These are phyloP conservation scores for Eremochloa ophiuroides DNA, from an alignment of 176 grass and related monocot species.

Conservation along the genomic window DNA sequence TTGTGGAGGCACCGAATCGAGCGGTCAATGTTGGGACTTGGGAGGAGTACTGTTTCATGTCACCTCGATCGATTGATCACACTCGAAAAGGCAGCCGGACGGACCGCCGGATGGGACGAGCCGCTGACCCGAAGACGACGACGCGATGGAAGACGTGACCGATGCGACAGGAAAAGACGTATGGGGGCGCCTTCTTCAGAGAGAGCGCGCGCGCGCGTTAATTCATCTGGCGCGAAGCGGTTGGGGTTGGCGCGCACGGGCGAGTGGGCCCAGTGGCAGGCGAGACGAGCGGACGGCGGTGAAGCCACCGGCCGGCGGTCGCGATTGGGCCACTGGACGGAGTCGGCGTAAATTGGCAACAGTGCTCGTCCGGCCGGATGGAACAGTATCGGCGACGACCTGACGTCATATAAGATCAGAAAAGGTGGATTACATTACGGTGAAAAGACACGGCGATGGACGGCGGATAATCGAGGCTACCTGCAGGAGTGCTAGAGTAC, in stretches of 20 bases:
- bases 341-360: background rate
- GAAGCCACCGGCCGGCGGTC: background rate
- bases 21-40: too few relatives aligned
- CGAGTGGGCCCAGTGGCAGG: background rate
- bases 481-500: too few relatives aligned
- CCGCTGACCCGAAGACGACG: background rate
- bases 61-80: too few relatives aligned
- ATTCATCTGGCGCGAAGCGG: background rate
- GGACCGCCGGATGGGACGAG: background rate
- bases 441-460: background rate
- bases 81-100: too few relatives aligned
- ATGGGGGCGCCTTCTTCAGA: background rate
- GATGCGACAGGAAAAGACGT: conserved; percentile 5
- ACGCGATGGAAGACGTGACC: background rate
- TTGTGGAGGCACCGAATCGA: too few relatives aligned
- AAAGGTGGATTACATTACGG: background rate
- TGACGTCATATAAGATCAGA: background rate
- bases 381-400: background rate
- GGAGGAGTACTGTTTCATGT: too few relatives aligned
- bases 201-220: background rate
- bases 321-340: background rate
- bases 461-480: too few relatives aligned
- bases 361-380: background rate
- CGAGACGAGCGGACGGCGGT: background rate
- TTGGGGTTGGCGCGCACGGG: background rate